Conservation (phyloP, 2,329 filamentous ascomycete species). For the Curvularia spicifera region DNA sequence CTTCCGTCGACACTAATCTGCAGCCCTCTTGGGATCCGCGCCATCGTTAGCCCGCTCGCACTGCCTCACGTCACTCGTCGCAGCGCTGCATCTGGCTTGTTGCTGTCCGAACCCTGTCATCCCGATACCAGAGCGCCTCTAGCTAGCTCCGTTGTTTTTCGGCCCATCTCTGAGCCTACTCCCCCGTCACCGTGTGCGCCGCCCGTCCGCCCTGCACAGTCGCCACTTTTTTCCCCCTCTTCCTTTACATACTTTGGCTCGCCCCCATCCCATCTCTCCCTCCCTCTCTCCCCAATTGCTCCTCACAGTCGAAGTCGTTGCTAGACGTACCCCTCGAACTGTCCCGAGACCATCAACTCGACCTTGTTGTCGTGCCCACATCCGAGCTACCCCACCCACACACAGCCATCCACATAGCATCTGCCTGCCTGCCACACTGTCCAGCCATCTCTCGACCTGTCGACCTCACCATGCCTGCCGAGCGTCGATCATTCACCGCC, state of each 20-base stretch:
- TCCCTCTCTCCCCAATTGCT: slow-evolving; percentile 15
- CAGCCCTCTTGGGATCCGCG: slow-evolving; percentile 12
- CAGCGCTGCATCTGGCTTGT: slow-evolving; percentile 26
- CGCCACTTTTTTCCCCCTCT: slow-evolving; percentile 38
- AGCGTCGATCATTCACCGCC: slow-evolving; percentile 43
- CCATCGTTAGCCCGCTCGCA: slow-evolving; percentile 11
- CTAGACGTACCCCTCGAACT: slow-evolving; percentile 27
- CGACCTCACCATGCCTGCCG: slow-evolving; percentile 48
- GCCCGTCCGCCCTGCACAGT: slow-evolving; percentile 26
- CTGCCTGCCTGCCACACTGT: slow-evolving; percentile 13
- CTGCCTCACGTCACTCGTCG: slow-evolving; percentile 28
- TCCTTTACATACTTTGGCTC: slow-evolving; percentile 20
- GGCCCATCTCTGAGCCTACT: slow-evolving; percentile 37
- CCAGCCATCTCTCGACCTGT: neutral
- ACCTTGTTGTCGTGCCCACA: slow-evolving; percentile 10
- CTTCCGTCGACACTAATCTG: slow-evolving; percentile 17
- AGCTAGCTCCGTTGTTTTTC: slow-evolving; percentile 29
- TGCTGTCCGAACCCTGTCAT: slow-evolving; percentile 27
- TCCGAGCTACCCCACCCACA: slow-evolving; percentile 15
- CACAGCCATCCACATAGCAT: slow-evolving; percentile 8
- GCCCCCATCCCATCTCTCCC: slow-evolving; percentile 10
- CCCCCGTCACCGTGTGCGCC: slow-evolving; percentile 20
- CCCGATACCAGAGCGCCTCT: slow-evolving; percentile 20
- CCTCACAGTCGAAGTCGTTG: slow-evolving; percentile 30
- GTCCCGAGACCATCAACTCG: slow-evolving; percentile 5